Evolutionary conservation across 2,329 filamentous ascomycete species (phyloP).

Genomic region (Anisogramma anomala): DNA sequence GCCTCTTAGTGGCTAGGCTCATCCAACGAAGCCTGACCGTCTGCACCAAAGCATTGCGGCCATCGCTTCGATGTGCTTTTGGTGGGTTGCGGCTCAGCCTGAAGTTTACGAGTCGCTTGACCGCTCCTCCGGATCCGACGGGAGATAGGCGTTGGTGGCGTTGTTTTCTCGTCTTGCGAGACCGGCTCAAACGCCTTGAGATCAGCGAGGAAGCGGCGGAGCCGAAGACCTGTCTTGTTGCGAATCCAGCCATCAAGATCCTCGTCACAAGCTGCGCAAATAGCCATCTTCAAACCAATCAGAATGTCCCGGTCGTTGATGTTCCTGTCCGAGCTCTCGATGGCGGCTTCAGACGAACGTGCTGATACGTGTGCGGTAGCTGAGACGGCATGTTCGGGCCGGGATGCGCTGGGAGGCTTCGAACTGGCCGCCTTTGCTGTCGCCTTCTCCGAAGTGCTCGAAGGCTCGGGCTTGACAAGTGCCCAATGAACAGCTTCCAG

Average conservation of each 20-base stretch:
- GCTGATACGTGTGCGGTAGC: background rate
- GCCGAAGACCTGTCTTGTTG: conserved; percentile 38
- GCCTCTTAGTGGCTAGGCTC: background rate
- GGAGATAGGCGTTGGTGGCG: background rate
- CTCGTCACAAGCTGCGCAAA: conserved; percentile 44
- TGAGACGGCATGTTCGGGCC: background rate
- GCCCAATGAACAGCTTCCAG: conserved; percentile 2
- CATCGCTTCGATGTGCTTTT: conserved; percentile 1
- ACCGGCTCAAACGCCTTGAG: conserved; percentile 39
- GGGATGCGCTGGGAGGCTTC: background rate
- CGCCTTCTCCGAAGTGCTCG: background rate
- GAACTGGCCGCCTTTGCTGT: background rate
- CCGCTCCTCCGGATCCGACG: conserved; percentile 5
- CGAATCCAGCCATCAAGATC: conserved; percentile 41
- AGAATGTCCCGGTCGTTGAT: conserved; percentile 41
- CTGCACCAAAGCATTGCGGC: conserved; percentile 8
- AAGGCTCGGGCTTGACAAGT: background rate
- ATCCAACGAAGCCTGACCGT: background rate
- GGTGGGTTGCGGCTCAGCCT: conserved; percentile 4
- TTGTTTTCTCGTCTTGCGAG: conserved; percentile 18
- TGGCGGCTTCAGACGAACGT: background rate
- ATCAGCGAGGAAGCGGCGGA: conserved; percentile 44
- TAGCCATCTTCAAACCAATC: conserved; percentile 42
- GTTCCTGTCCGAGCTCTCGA: conserved; percentile 24
- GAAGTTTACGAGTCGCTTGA: background rate